These are phyloP conservation scores for Colletotrichum graminicola DNA, from an alignment of 2,329 filamentous ascomycete species.

Conservation along the genomic window DNA sequence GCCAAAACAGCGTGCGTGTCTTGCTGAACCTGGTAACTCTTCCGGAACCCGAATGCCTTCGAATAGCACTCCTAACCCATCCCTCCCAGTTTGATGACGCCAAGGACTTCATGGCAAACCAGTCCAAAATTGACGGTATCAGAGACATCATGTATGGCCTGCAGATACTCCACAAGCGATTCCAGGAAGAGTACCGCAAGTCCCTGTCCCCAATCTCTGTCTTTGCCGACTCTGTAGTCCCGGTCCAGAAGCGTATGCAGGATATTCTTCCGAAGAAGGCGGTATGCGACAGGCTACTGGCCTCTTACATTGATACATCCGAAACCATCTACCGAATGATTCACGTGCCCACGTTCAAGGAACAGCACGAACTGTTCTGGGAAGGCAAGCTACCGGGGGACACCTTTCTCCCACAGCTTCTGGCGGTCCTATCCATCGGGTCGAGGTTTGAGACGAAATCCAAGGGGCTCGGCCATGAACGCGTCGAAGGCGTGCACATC, in stretches of 20 bases:
- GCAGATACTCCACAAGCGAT: slow-evolving; percentile 60
- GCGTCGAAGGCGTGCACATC: slow-evolving; percentile 67
- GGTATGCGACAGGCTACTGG: slow-evolving; percentile 64
- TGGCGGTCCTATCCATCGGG: slow-evolving; percentile 65
- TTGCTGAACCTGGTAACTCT: slow-evolving; percentile 64
- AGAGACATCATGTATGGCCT: slow-evolving; percentile 60
- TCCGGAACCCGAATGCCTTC: slow-evolving; percentile 20
- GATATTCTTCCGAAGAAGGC: slow-evolving; percentile 65
- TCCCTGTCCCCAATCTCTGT: slow-evolving; percentile 65
- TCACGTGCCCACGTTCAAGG: slow-evolving; percentile 64
- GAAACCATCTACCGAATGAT: slow-evolving; percentile 67
- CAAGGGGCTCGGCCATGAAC: slow-evolving; percentile 63
- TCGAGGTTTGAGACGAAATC: slow-evolving; percentile 66
- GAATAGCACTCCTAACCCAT: slow-evolving; percentile 35
- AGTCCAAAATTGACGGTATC: slow-evolving; percentile 55
- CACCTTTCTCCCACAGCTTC: slow-evolving; percentile 66
- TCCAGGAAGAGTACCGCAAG: slow-evolving; percentile 62
- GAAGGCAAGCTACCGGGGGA: slow-evolving; percentile 59
- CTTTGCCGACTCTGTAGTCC: slow-evolving; percentile 70
- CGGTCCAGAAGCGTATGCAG: slow-evolving; percentile 68
- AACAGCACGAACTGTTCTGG: slow-evolving; percentile 66
- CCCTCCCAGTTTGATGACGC: slow-evolving; percentile 64
- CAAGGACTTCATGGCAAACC: slow-evolving; percentile 62
- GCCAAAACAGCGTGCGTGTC: slow-evolving; percentile 65
- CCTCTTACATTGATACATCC: slow-evolving; percentile 62